Percentiles rank a stretch among this genome's conserved stretches.
phyloP scores from a whole-genome alignment of 495 filamentous ascomycete genomes.

The Haplographium delicatum region DNA sequence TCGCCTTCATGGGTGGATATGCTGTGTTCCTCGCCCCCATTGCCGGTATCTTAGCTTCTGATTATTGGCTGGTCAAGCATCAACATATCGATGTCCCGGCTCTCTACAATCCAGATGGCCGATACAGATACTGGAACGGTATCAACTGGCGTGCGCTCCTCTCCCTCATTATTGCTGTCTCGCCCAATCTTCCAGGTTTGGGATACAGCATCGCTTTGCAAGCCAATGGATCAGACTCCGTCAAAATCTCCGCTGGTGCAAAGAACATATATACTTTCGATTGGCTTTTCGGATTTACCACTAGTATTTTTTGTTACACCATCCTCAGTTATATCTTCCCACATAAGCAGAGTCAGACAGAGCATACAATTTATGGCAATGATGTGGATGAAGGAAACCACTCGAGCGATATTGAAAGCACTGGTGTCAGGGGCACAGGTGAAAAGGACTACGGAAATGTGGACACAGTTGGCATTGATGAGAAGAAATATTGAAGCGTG shows the following conservation, averaged over 20 bases:
- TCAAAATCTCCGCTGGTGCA: conserved; percentile 32
- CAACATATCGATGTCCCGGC: conserved; percentile 54
- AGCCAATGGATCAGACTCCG: conserved; percentile 19
- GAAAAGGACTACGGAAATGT: conserved; percentile 4
- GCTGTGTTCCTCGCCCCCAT: conserved; percentile 67
- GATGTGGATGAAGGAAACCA: neutral
- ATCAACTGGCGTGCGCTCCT: conserved; percentile 63
- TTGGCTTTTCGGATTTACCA: conserved; percentile 46
- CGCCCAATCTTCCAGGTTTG: conserved; percentile 52
- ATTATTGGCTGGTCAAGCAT: conserved; percentile 64
- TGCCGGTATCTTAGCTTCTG: conserved; percentile 58
- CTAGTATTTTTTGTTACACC: conserved; percentile 35
- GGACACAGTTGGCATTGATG: neutral
- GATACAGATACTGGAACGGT: conserved; percentile 49
- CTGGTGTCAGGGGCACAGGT: neutral
- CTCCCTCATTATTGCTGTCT: conserved; percentile 58
- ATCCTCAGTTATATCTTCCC: conserved; percentile 30
- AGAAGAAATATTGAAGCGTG: too few relatives aligned
- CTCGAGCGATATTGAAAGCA: conserved; percentile 10
- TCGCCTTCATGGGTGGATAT: conserved; percentile 58
- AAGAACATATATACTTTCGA: conserved; percentile 42
- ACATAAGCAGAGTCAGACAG: conserved; percentile 28
- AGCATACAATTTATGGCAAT: conserved; percentile 29
- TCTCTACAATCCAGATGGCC: conserved; percentile 48
- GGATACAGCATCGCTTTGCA: conserved; percentile 29